These are phyloP conservation scores for Phytophthora colocasiae DNA, from an alignment of 352 stramenopile genomes.

Conservation along the genomic window DNA sequence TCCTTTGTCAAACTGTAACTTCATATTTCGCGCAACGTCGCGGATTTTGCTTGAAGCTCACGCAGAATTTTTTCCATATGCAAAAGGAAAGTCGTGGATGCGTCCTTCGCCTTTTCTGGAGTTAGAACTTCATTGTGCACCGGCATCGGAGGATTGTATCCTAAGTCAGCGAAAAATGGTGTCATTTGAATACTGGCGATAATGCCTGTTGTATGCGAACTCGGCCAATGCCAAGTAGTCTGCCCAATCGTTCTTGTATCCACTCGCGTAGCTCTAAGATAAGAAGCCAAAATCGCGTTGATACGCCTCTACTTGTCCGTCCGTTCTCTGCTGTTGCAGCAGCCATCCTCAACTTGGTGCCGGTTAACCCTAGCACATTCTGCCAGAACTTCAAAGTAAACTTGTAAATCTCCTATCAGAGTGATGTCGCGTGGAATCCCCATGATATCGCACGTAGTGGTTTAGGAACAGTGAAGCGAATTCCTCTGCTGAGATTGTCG, in stretches of 20 bases:
- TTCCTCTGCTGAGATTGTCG: slow-evolving; percentile 1
- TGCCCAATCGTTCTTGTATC: slow-evolving; percentile 9
- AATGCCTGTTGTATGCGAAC: slow-evolving; percentile 9
- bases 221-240: neutral
- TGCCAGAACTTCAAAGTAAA: slow-evolving; percentile 18
- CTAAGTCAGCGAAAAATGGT: neutral
- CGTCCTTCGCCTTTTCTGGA: too few relatives aligned
- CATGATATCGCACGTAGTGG: slow-evolving; percentile 8
- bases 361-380: neutral
- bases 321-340: slow-evolving; percentile 9
- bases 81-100: too few relatives aligned
- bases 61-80: too few relatives aligned
- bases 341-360: slow-evolving; percentile 8
- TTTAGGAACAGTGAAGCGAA: neutral
- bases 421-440: slow-evolving; percentile 6
- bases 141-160: neutral
- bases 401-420: slow-evolving; percentile 10
- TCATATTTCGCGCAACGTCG: too few relatives aligned
- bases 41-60: too few relatives aligned
- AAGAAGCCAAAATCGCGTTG: slow-evolving; percentile 10
- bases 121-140: too few relatives aligned
- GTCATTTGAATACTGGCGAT: neutral
- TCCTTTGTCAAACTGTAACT: too few relatives aligned
- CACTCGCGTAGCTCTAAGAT: slow-evolving; percentile 5
- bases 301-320: slow-evolving; percentile 12